Evolutionary conservation across 2,329 filamentous ascomycete species (phyloP).

Genomic region (Exophiala alcalophila): DNA sequence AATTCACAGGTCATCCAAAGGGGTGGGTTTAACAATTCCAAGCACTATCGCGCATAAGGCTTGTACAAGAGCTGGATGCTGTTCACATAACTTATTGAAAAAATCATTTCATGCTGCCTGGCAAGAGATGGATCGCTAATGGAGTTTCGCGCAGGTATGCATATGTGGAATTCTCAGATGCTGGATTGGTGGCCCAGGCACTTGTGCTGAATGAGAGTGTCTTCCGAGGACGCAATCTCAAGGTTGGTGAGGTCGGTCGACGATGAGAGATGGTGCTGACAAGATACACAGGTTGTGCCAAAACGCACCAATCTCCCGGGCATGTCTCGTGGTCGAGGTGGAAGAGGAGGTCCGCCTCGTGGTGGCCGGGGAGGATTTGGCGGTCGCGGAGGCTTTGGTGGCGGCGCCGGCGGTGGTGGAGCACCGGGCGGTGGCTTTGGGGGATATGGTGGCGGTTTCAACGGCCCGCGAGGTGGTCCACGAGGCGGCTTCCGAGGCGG

Average conservation of each 20-base stretch:
- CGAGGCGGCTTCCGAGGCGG: slow-evolving; percentile 35
- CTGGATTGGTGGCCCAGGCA: slow-evolving; percentile 85
- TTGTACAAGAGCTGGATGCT: slow-evolving; percentile 31
- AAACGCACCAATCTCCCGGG: slow-evolving; percentile 97
- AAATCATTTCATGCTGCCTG: slow-evolving; percentile 51
- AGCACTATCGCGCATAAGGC: slow-evolving; percentile 22
- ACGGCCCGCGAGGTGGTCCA: slow-evolving; percentile 22
- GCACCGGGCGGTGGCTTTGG: slow-evolving; percentile 32
- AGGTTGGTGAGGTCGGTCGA: slow-evolving; percentile 56
- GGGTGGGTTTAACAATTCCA: slow-evolving; percentile 63
- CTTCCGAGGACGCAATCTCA: slow-evolving; percentile 91
- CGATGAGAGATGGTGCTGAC: slow-evolving; percentile 17
- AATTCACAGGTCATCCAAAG: slow-evolving; percentile 99
- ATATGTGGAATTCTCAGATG: slow-evolving; percentile 97
- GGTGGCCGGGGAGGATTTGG: slow-evolving; percentile 61
- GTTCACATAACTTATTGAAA: slow-evolving; percentile 28
- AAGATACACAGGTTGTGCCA: slow-evolving; percentile 63
- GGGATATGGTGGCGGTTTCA: slow-evolving; percentile 41
- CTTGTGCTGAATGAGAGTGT: slow-evolving; percentile 94
- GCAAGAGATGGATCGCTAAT: slow-evolving; percentile 52
- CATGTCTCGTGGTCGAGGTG: slow-evolving; percentile 72
- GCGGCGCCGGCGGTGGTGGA: slow-evolving; percentile 34
- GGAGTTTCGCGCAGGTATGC: slow-evolving; percentile 68
- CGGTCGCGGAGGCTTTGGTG: slow-evolving; percentile 55
- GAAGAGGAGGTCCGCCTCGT: slow-evolving; percentile 44